Percentiles rank a stretch among this genome's conserved stretches.
These are phyloP conservation scores for Vaccinium myrtillus DNA, from an alignment of 148 eudicot genomes.

Conservation along the genomic window DNA sequence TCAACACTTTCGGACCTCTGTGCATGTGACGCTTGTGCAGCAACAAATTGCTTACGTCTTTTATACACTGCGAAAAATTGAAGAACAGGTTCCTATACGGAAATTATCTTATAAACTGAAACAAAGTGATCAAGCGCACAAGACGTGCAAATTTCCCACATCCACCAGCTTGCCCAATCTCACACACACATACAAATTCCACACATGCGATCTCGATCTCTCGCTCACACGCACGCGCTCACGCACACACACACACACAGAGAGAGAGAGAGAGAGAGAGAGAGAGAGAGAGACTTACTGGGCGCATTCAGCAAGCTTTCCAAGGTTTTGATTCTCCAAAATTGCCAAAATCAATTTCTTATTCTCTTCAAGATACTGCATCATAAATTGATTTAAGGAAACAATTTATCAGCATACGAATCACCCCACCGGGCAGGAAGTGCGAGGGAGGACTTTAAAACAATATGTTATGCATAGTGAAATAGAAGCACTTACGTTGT, in stretches of 20 bases:
- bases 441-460: too few relatives aligned
- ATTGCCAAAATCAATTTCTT: conserved; percentile 91
- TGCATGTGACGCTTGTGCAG: background rate
- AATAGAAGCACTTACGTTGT: background rate
- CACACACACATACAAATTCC: background rate
- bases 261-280: background rate
- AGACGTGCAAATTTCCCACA: background rate
- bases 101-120: background rate
- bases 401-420: background rate
- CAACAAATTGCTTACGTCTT: background rate
- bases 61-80: background rate
- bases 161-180: background rate
- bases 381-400: background rate
- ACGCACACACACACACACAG: background rate
- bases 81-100: background rate
- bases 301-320: conserved; percentile 94
- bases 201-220: background rate
- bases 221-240: background rate
- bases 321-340: conserved; percentile 94
- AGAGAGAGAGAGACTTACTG: conserved; percentile 61
- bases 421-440: background rate
- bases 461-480: background rate
- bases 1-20: background rate
- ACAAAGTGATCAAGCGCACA: background rate
- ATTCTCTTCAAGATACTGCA: conserved; percentile 98